Base-by-base conservation (phyloP, 2,329 filamentous ascomycete genomes). In the Falciphora oryzae region DNA sequence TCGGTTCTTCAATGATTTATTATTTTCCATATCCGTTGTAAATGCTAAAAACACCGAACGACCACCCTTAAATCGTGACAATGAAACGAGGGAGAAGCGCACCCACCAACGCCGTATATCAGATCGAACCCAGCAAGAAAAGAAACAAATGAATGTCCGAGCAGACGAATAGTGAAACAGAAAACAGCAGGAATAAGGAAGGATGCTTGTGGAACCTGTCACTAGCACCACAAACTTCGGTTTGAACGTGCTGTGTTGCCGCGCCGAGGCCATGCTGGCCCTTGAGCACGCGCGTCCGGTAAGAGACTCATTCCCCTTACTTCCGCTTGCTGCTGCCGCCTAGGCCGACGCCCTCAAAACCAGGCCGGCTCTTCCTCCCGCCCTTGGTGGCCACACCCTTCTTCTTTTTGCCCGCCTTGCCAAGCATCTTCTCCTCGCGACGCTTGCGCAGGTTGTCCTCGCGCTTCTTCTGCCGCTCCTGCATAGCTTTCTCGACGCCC, bases 391-490 rank as follows among this genome's bases (percentile, higher is more conserved):
- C 75, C 74, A 83, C 83, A 71, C 78, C 67, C 65, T 70, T 70
- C 69, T 77, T 79, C 66, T 85, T 86, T 75, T 85, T 88, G 44
- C 81, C 83, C 64, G 82, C 83, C 69, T 82, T 83, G 64, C 85
- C 84, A 63, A 80, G 72, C 64, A 80, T 67, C 79, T 93, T 93
- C 68, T 91, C 89, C 62, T 95, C 92, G 70, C 85, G 84, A 68
- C 90, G 83, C 77, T 90, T 89, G 71, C 82, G 81, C 68, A 94
- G 79, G 74, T 94, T 94, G 61, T 91, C 89, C 73, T 93, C 90
- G 67, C 89, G 84, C 82, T 96, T 96, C 76, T 87, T 87, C 73
- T 94, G 92, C 74, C 88, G 89, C 70, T 91, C 88, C 63, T 92
- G 90, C 74, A 90, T 90, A 61, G 90, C 82, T 77, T 90, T 89